Evolutionary conservation across 208 protist genomes (phyloP), one percentile per base, ranked within the genome.

Genomic region (Trypanosoma lewisi): DNA sequence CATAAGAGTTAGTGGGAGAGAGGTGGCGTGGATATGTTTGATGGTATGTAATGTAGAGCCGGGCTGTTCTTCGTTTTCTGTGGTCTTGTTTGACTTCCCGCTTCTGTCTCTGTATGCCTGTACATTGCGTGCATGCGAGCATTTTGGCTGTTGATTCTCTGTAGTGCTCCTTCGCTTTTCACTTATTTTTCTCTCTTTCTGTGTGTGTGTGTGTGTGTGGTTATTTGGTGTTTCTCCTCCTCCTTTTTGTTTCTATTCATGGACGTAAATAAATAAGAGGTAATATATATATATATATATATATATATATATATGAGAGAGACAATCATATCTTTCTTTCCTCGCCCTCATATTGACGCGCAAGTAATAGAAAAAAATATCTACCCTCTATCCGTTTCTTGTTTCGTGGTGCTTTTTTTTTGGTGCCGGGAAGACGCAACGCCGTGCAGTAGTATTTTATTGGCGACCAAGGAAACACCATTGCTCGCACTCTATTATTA

Each of bases 1-100:
- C 33, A 41, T 39, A 55, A 9, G 37, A 56, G 21, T n/a, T 11
- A 56, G 51, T 33, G 27, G 51, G 39, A 44, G 12, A 44, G 39
- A 44, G 12, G 19, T 44, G 39, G 39, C 5, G 39, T 14, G 39
- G 39, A 17, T 9, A 17, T 2, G 8, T 5, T 17, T 14, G n/a
- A n/a, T n/a, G n/a, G n/a, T n/a, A n/a, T n/a, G n/a, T n/a, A n/a
- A n/a, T n/a, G n/a, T n/a, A n/a, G n/a, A n/a, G n/a, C n/a, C 19
- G 14, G 39, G 11, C 2, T 17, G 39, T 17, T 5, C 39, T 44
- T 17, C 11, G 2, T 44, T 17, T 17, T 17, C 14, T 14, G 39
- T 44, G 11, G 33, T 41, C 27, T 16, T 48, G 6, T 37, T 48
- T 62, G 5, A 33, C 3, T 25, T 25, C 50, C 36, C 50, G n/a